Conservation (phyloP, 192 early-diverging fungal genomes). For the Powellomyces hirtus region DNA sequence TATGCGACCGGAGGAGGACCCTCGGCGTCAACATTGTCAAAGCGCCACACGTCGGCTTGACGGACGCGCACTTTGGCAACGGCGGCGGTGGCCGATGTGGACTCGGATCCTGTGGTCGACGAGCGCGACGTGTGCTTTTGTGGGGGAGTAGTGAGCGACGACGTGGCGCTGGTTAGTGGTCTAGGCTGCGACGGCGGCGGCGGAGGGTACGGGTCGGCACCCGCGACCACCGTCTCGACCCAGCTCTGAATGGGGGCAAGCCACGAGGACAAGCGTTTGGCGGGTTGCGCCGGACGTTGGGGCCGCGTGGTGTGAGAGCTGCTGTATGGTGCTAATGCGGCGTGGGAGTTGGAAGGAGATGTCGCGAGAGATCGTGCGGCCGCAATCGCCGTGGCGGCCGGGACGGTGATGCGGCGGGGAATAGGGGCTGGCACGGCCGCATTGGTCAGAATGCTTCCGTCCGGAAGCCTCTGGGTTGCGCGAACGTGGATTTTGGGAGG, state of each 20-base stretch:
- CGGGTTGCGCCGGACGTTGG: neutral
- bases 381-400: conserved; percentile 3
- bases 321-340: neutral
- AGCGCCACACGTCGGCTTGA: conserved; percentile 10
- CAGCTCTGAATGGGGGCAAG: conserved; percentile 19
- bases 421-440: neutral
- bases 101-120: neutral
- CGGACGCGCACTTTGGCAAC: conserved; percentile 9
- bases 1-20: neutral
- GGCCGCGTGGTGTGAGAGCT: neutral
- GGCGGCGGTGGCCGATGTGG: neutral
- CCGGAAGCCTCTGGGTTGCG: neutral
- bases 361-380: conserved; percentile 7
- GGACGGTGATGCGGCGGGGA: conserved; percentile 1
- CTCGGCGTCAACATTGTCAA: conserved; percentile 20
- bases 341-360: neutral
- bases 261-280: conserved; percentile 8
- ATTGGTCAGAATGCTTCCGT: neutral
- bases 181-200: neutral
- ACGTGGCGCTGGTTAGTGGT: neutral
- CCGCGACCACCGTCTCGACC: conserved; percentile 12
- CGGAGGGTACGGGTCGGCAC: neutral
- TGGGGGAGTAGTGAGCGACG: neutral
- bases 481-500: neutral
- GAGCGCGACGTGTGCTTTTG: neutral